Evolutionary conservation across 495 filamentous ascomycete species (phyloP), one percentile per base, ranked within the genome.

Genomic region (Penicillium daleae): DNA sequence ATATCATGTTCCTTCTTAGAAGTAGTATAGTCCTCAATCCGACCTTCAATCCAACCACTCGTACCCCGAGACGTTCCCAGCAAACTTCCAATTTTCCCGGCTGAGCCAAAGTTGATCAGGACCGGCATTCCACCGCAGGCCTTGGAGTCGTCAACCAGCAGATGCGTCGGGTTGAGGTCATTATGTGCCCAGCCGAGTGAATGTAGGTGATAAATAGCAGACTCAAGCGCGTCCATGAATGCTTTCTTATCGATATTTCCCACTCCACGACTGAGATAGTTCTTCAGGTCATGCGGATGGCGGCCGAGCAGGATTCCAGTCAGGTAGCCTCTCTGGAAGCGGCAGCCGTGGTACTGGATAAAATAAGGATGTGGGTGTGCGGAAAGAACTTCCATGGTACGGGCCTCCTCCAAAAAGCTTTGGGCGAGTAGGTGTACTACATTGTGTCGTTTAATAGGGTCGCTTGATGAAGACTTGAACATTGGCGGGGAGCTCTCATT

Each of bases 131-230:
- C 60, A 29, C 33, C 33, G 33, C 33, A 2, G 33, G 33, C 33
- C 33, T 35, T 9, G 7, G 33, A 35, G 33, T 35, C 21, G 50
- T 31, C 29, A 7, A 31, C 29, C 29, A 31, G 29, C 29, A 31
- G 3, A 31, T 31, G 3, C 29, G 29, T 24, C 1, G 76, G 77
- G 39, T 69, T 70, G 33, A 82, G 46, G 53, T 78, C 73, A 58
- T 80, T 79, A 62, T 82, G 78, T 13, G 74, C 79, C 59, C 67
- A 67, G 15, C 77, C 76, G 21, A 74, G 66, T 2, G 54, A 32
- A 57, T 79, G 78, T 15, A 80, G 56, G 54, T 76, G 68, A 19
- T 60, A 17, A 13, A 78, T 61, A 21, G 69, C 71, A 32, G 69
- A 72, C 49, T 70, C 60, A 2, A 80, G 68, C 2, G 62, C 74